phyloP scores from a whole-genome alignment of 257 asterid genomes.

The Solanum bukasovii region DNA sequence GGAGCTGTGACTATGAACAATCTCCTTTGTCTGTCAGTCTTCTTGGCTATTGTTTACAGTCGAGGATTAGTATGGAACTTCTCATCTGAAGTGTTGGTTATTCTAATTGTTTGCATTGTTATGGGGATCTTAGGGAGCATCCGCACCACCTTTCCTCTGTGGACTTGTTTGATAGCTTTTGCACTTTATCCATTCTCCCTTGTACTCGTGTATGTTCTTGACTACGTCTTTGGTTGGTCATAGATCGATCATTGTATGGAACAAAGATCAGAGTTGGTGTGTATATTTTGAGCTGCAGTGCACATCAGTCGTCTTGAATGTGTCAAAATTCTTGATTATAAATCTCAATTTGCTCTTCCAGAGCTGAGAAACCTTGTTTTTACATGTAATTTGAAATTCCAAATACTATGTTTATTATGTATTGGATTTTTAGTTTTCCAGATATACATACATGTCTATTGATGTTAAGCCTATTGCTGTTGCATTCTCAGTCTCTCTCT shows the following conservation, averaged over 20 bases:
- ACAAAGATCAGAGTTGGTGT: background rate
- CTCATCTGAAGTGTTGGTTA: slow-evolving; percentile 85
- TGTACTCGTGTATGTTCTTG: slow-evolving; percentile 79
- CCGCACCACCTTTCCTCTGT: slow-evolving; percentile 70
- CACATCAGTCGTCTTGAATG: background rate
- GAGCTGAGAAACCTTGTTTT: background rate
- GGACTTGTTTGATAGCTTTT: slow-evolving; percentile 71
- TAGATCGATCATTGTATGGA: slow-evolving; percentile 11
- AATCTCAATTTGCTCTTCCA: background rate
- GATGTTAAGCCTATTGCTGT: background rate
- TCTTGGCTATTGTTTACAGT: slow-evolving; percentile 62
- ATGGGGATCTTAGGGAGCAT: slow-evolving; percentile 75
- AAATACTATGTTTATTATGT: background rate
- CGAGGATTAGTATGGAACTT: slow-evolving; percentile 86
- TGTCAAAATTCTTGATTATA: background rate
- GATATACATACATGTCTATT: background rate
- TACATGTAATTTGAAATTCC: background rate
- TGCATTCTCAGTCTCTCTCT: background rate
- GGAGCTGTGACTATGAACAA: slow-evolving; percentile 96
- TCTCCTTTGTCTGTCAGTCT: slow-evolving; percentile 70
- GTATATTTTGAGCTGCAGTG: background rate
- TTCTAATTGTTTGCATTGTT: slow-evolving; percentile 70
- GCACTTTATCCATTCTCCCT: slow-evolving; percentile 70
- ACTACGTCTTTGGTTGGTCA: slow-evolving; percentile 78
- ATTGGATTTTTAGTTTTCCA: background rate